phyloP scores from a whole-genome alignment of 2,329 filamentous ascomycete species.

The Aquanectria penicillioides region DNA sequence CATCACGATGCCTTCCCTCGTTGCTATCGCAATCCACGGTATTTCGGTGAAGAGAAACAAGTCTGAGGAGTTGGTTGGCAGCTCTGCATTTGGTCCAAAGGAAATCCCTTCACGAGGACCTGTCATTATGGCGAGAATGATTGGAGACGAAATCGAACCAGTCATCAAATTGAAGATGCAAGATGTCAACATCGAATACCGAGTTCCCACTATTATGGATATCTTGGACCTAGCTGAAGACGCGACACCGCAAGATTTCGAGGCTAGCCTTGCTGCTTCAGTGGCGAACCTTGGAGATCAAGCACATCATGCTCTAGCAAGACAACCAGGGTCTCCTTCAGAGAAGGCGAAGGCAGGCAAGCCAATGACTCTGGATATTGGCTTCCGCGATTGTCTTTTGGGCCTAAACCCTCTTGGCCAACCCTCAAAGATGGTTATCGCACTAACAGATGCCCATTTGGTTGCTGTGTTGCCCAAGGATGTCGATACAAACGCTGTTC shows the following conservation, averaged over 20 bases:
- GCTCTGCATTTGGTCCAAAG: slow-evolving; percentile 44
- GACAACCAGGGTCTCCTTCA: slow-evolving; percentile 37
- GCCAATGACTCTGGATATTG: slow-evolving; percentile 76
- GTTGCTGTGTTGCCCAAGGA: slow-evolving; percentile 73
- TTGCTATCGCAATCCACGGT: slow-evolving; percentile 78
- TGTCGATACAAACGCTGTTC: slow-evolving; percentile 68
- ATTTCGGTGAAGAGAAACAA: slow-evolving; percentile 72
- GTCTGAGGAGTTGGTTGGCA: slow-evolving; percentile 77
- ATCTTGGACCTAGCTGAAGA: slow-evolving; percentile 76
- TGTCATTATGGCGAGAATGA: slow-evolving; percentile 87
- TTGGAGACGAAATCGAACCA: slow-evolving; percentile 94
- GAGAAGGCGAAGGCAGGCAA: slow-evolving; percentile 53
- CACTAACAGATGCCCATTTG: slow-evolving; percentile 81
- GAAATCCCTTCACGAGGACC: slow-evolving; percentile 43
- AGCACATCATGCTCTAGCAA: slow-evolving; percentile 59
- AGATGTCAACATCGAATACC: slow-evolving; percentile 88
- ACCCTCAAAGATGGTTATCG: slow-evolving; percentile 79
- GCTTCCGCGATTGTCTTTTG: slow-evolving; percentile 81
- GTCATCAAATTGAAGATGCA: slow-evolving; percentile 88
- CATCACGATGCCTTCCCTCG: slow-evolving; percentile 83
- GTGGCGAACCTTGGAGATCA: slow-evolving; percentile 80
- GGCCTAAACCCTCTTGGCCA: slow-evolving; percentile 84
- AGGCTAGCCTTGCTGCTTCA: slow-evolving; percentile 79
- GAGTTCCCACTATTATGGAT: slow-evolving; percentile 83
- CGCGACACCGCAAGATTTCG: slow-evolving; percentile 76